Evolutionary conservation across 2,329 filamentous ascomycete genomes (phyloP).

Genomic region (Ophiostoma himal-ulmi): DNA sequence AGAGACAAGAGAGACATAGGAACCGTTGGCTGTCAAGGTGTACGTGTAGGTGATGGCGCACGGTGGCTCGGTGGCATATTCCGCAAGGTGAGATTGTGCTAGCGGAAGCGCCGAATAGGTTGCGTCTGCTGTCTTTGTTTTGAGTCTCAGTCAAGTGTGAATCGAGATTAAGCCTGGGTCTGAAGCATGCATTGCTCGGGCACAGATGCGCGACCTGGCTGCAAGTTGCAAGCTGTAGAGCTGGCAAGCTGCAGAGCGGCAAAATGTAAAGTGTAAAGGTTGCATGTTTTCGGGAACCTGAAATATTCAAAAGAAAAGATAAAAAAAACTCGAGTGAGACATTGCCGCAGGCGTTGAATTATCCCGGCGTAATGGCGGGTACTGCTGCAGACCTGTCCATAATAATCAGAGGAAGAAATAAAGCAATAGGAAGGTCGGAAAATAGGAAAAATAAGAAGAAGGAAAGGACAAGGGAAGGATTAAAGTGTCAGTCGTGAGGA

Average conservation of each 20-base stretch:
- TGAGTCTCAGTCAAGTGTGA: not conserved
- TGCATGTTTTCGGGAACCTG: not conserved
- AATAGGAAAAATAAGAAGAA: conserved; percentile 18
- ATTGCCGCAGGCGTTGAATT: not conserved
- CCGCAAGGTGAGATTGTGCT: conserved; percentile 9
- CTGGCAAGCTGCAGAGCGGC: not conserved
- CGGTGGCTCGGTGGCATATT: not conserved
- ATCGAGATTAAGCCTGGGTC: no score
- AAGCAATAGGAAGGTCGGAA: not conserved
- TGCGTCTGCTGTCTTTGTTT: not conserved
- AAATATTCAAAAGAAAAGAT: not conserved
- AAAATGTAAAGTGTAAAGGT: not conserved
- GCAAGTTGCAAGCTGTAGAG: not conserved
- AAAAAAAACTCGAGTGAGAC: not conserved
- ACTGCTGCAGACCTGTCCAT: conserved; percentile 22
- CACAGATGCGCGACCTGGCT: not conserved
- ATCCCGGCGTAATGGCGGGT: conserved; percentile 19
- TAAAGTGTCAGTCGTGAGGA: not conserved
- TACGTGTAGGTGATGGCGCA: not conserved
- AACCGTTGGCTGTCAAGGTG: not conserved
- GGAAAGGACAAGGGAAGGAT: not conserved
- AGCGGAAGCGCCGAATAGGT: conserved; percentile 14
- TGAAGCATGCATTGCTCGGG: not conserved
- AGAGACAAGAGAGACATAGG: not conserved
- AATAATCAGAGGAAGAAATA: not conserved